A percentile compares a stretch with the other conserved stretches of the same genome.
phyloP scores from a whole-genome alignment of 2,329 filamentous ascomycete genomes.

The Coleophoma crateriformis region DNA sequence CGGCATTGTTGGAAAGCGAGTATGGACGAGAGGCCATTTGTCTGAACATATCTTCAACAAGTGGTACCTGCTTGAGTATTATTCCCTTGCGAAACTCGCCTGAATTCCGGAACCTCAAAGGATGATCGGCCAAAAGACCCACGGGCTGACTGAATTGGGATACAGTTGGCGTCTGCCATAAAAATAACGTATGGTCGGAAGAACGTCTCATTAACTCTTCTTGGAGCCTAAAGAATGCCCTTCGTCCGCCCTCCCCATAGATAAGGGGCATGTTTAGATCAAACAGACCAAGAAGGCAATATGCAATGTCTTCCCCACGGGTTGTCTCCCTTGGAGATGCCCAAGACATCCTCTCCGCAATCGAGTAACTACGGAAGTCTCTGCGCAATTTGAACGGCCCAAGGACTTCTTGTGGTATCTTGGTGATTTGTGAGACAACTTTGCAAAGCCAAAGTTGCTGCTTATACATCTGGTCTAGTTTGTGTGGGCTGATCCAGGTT shows the following conservation, averaged over 20 bases:
- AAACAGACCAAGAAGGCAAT: slow-evolving; percentile 4
- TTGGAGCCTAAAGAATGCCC: not conserved
- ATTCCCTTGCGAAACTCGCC: not conserved
- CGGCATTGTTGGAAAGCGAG: no score
- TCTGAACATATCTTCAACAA: no score
- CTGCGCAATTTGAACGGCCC: not conserved
- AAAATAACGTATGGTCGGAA: not conserved
- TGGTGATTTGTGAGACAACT: not conserved
- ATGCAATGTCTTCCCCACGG: slow-evolving; percentile 3
- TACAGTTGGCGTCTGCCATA: not conserved
- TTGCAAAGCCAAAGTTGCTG: not conserved
- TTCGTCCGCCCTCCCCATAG: not conserved
- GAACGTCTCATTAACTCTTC: not conserved
- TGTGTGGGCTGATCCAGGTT: not conserved
- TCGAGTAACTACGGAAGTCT: not conserved
- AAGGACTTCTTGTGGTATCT: not conserved
- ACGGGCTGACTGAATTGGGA: not conserved
- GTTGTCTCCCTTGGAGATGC: slow-evolving; percentile 1
- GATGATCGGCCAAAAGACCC: not conserved
- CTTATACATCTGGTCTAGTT: not conserved
- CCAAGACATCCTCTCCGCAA: slow-evolving; percentile 1
- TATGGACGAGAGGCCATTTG: no score
- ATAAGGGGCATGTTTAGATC: slow-evolving; percentile 3
- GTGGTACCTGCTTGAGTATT: no score
- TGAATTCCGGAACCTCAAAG: not conserved